A percentile compares a stretch with the other conserved stretches of the same genome.
These are phyloP conservation scores for Tulasnella sp. DNA, from an alignment of 768 basidiomycete species.

Conservation along the genomic window DNA sequence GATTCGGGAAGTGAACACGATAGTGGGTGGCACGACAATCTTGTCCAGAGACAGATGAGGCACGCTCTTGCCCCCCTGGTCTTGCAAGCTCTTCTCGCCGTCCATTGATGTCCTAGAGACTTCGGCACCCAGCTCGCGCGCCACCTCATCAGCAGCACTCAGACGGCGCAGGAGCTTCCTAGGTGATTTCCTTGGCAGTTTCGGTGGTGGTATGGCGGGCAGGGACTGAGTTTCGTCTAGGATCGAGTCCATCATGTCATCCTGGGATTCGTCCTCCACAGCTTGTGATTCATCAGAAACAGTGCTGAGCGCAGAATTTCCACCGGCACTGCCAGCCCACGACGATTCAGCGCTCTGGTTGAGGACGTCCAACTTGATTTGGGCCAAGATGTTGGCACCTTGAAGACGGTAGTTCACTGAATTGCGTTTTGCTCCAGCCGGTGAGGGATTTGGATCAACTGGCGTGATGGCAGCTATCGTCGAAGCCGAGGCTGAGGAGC, in stretches of 20 bases:
- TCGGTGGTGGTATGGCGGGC: not conserved
- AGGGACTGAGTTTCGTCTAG: not conserved
- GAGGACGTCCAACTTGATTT: conserved; percentile 61
- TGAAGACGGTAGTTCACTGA: conserved; percentile 56
- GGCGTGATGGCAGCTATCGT: conserved; percentile 4
- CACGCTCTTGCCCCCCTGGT: not conserved
- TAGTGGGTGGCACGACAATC: conserved; percentile 9
- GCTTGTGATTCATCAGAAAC: not conserved
- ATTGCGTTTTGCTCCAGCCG: not conserved
- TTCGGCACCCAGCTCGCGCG: conserved; percentile 36
- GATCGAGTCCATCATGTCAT: conserved; percentile 31
- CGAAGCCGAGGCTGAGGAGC: not conserved
- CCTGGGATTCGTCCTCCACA: conserved; percentile 28
- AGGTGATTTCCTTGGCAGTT: conserved; percentile 36
- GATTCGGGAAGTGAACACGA: conserved; percentile 13
- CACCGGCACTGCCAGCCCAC: not conserved
- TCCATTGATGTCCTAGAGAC: not conserved
- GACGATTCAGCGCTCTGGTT: not conserved
- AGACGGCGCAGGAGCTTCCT: conserved; percentile 41
- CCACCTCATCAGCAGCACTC: conserved; percentile 43
- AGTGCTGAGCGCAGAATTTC: conserved; percentile 9
- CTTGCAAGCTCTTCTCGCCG: not conserved
- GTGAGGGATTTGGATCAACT: not conserved
- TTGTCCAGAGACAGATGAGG: not conserved
- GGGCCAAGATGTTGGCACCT: conserved; percentile 77